Evolutionary conservation across 2,329 filamentous ascomycete species (phyloP).

Genomic region (Fusarium caatingaense): DNA sequence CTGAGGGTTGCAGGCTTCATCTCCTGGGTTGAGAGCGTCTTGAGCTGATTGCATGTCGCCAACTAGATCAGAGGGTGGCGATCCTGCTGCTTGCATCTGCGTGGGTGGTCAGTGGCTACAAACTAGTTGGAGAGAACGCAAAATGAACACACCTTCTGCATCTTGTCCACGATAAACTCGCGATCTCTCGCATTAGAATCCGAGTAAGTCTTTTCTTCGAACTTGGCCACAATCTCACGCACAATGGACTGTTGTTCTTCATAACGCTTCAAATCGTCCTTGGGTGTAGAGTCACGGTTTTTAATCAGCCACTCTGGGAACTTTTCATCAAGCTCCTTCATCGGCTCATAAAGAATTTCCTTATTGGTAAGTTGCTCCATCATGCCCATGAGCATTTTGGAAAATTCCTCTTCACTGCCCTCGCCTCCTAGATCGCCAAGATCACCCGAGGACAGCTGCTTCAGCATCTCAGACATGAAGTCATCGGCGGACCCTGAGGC

Average conservation of each 20-base stretch:
- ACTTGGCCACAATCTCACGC: conserved; percentile 86
- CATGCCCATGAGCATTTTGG: conserved; percentile 95
- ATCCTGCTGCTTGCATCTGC: conserved; percentile 96
- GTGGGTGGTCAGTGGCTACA: conserved; percentile 7
- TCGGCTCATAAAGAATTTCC: conserved; percentile 97
- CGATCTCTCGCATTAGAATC: conserved; percentile 85
- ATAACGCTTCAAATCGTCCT: conserved; percentile 83
- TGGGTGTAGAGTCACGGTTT: conserved; percentile 73
- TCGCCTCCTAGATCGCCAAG: conserved; percentile 66
- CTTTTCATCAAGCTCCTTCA: conserved; percentile 96
- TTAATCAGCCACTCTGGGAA: conserved; percentile 90
- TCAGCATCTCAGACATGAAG: conserved; percentile 90
- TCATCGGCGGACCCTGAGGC: conserved; percentile 77
- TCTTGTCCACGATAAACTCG: conserved; percentile 94
- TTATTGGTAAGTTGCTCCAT: conserved; percentile 99
- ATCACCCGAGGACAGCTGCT: conserved; percentile 76
- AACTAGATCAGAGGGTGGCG: conserved; percentile 89
- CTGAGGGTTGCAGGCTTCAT: conserved; percentile 72
- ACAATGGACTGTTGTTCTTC: conserved; percentile 84
- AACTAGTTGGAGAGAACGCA: neutral
- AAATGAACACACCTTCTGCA: conserved; percentile 83
- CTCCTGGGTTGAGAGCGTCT: conserved; percentile 71
- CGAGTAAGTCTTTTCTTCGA: conserved; percentile 83
- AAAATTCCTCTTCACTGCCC: conserved; percentile 82
- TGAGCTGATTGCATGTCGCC: conserved; percentile 89